Conservation (phyloP, 371 early-diverging fungal genomes). For the Mortierella sp. region DNA sequence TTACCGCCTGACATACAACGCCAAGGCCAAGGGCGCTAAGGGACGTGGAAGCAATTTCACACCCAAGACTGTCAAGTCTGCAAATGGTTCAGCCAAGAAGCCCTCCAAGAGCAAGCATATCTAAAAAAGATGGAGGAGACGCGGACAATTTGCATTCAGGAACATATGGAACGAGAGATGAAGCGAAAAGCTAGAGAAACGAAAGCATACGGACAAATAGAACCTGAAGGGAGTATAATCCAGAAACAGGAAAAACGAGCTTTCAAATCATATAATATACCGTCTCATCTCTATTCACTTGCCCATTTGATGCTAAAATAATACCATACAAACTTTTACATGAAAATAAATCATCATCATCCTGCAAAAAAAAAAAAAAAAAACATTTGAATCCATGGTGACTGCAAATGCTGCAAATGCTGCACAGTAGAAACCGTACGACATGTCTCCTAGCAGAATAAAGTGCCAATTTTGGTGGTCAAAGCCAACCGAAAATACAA, state of each 20-base stretch:
- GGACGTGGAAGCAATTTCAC: constrained; percentile 39
- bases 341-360: too few relatives aligned
- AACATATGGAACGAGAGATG: not conserved
- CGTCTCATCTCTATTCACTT: not conserved
- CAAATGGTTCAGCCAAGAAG: constrained; percentile 27
- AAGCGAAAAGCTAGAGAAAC: not conserved
- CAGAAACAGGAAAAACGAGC: not conserved
- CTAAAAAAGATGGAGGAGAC: constrained; percentile 19
- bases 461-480: not conserved
- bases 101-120: constrained; percentile 54
- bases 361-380: too few relatives aligned
- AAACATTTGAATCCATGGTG: too few relatives aligned
- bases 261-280: not conserved
- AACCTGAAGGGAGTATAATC: not conserved
- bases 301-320: not conserved
- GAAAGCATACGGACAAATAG: too few relatives aligned
- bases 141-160: not conserved
- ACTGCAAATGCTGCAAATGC: too few relatives aligned
- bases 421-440: not conserved
- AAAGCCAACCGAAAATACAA: not conserved
- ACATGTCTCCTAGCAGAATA: not conserved
- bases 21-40: constrained; percentile 61
- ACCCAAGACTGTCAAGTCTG: constrained; percentile 34
- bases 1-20: constrained; percentile 85
- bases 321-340: too few relatives aligned